Base-by-base conservation (phyloP, 2,329 filamentous ascomycete species). In the Penicillium janthinellum region DNA sequence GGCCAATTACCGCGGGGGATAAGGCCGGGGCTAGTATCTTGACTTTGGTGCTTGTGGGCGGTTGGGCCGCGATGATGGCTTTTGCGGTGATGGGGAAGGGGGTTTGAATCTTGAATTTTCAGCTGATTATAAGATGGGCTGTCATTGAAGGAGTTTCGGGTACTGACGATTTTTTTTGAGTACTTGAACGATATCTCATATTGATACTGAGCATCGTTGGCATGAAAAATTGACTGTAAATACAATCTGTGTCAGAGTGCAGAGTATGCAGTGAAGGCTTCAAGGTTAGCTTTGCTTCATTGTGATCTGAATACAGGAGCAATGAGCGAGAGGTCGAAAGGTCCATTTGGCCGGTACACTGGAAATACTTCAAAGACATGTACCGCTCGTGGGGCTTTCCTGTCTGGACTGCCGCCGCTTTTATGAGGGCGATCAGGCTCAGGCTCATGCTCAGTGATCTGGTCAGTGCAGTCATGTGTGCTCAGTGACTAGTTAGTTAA, bases 1-100 rank as follows among this genome's bases (percentile, higher is more conserved):
- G 62, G 25, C 54, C 64, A 8, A 68, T 71, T 14, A 70, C 69
- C 0, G 72, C 70, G 4, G 76, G 68, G 1, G 77, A 80, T 54
- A 69, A 65, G 51, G 77, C 74, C 0, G 78, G 77, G 15, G 78
- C 77, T 15, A 70, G 68, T 5, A 73, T 79, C 56, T 56, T 79
- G 60, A 79, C 77, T 0, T 55, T 73, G 6, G 44, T 72, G 1
- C 67, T 77, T 56, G 64, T 72, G 25, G 63, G 50, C 4, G 58
- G 61, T 10, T 71, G 75, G 64, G 56, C 71, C 38, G 72, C 68
- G 1, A 63, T 74, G 53, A 63, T 72, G 48, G 64, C 64, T 25
- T 78, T 71, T 65, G 64, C 77, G 64, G 60, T 77, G 38, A 34
- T 73, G 39, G 44, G 25, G 15, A 31, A 25, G 44, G 73, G 68